phyloP scores from a whole-genome alignment of 805 yeast species.

The Kurtzmaniella cleridarum region DNA sequence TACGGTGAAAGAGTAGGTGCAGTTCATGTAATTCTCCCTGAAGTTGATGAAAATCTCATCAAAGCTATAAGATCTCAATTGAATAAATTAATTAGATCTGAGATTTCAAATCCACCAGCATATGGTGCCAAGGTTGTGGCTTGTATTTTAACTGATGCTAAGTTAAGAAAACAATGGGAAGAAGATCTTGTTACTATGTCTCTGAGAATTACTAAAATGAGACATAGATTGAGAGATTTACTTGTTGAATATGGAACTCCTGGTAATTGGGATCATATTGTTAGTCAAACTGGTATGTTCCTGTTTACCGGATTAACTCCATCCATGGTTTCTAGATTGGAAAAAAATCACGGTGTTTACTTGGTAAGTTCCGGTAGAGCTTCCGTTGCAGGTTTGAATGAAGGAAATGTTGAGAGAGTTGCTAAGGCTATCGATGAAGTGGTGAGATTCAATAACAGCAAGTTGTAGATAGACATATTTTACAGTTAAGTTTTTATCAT shows the following conservation, averaged over 20 bases:
- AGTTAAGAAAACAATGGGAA: constrained; percentile 73
- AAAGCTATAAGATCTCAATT: constrained; percentile 70
- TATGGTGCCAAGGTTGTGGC: constrained; percentile 92
- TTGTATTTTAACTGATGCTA: constrained; percentile 61
- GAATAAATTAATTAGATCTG: constrained; percentile 70
- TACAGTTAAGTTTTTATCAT: too few species aligned
- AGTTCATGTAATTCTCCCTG: constrained; percentile 65
- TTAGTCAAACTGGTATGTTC: constrained; percentile 42
- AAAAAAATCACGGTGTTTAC: constrained; percentile 74
- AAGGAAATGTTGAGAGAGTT: constrained; percentile 67
- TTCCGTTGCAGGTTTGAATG: constrained; percentile 89
- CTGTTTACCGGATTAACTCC: constrained; percentile 84
- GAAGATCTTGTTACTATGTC: constrained; percentile 83
- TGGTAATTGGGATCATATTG: constrained; percentile 46
- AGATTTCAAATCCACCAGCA: constrained; percentile 90
- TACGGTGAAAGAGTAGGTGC: constrained; percentile 98
- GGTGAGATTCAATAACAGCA: constrained; percentile 36
- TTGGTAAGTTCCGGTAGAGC: constrained; percentile 82
- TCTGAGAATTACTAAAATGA: constrained; percentile 74
- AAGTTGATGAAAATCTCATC: constrained; percentile 26
- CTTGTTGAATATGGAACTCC: constrained; percentile 67
- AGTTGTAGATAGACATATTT: constrained; percentile 9
- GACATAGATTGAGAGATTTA: constrained; percentile 57
- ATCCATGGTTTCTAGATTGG: constrained; percentile 73
- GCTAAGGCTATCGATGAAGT: constrained; percentile 81